A percentile compares a stretch with the other conserved stretches of the same genome.
These are phyloP conservation scores for Podaxis pistillaris DNA, from an alignment of 768 basidiomycete species.

Conservation along the genomic window DNA sequence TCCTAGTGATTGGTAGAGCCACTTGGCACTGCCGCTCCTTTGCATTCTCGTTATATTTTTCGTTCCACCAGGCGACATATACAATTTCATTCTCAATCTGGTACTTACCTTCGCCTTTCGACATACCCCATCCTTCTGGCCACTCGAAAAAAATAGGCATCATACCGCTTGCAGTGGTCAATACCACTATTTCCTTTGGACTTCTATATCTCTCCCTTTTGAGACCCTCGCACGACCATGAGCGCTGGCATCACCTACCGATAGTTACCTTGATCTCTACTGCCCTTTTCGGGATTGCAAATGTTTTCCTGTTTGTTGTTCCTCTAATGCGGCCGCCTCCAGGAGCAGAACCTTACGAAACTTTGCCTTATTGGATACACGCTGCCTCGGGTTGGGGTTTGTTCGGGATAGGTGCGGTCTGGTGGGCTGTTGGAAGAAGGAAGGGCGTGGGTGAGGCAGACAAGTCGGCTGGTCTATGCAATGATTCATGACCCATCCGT, in stretches of 20 bases:
- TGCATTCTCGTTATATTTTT: conserved; percentile 30
- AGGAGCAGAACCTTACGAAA: conserved; percentile 45
- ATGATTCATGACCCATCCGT: neutral
- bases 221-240: neutral
- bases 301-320: conserved; percentile 55
- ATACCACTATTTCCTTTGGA: conserved; percentile 46
- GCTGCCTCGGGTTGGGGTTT: conserved; percentile 38
- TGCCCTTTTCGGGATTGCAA: conserved; percentile 54
- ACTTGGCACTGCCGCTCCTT: conserved; percentile 5
- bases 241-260: conserved; percentile 4
- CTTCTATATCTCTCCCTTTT: conserved; percentile 31
- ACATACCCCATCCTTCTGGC: neutral
- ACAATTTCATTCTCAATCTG: conserved; percentile 51
- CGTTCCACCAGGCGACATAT: conserved; percentile 59
- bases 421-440: conserved; percentile 26
- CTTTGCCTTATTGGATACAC: conserved; percentile 57
- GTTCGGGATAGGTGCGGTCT: conserved; percentile 37
- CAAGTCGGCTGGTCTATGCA: neutral
- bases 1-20: no score
- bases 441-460: neutral
- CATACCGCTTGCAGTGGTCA: conserved; percentile 45
- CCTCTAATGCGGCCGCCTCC: conserved; percentile 52
- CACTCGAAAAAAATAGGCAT: conserved; percentile 18
- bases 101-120: conserved; percentile 28
- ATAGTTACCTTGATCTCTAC: conserved; percentile 12